These are phyloP conservation scores for Cyberlindnera mississippiensis DNA, from an alignment of 805 yeast genomes.

Conservation along the genomic window DNA sequence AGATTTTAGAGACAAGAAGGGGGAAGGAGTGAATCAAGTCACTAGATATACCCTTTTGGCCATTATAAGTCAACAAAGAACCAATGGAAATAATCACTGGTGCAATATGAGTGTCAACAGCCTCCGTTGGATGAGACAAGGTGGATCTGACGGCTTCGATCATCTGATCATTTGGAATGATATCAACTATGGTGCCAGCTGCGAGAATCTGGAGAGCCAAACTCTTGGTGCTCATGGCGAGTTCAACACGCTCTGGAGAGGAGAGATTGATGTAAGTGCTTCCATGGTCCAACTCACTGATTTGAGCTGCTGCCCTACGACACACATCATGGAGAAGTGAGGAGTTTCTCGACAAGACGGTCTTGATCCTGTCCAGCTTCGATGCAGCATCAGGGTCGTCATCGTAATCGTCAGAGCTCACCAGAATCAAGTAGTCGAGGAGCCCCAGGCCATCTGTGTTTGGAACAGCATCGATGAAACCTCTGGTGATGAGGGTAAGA, in stretches of 20 bases:
- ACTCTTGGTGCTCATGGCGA: slow-evolving; percentile 53
- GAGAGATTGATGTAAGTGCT: slow-evolving; percentile 52
- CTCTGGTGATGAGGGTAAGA: slow-evolving; percentile 5
- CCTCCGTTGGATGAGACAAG: slow-evolving; percentile 48
- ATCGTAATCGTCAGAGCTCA: slow-evolving; percentile 21
- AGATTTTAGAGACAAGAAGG: slow-evolving; percentile 38
- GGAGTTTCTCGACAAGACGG: slow-evolving; percentile 16
- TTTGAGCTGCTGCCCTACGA: slow-evolving; percentile 21
- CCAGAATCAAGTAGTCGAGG: slow-evolving; percentile 9
- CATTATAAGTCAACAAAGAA: slow-evolving; percentile 43
- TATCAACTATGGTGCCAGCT: slow-evolving; percentile 47
- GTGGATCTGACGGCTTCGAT: slow-evolving; percentile 45
- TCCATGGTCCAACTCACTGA: slow-evolving; percentile 47
- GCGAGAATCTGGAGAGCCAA: slow-evolving; percentile 57
- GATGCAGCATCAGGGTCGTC: slow-evolving; percentile 24
- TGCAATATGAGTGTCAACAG: slow-evolving; percentile 50
- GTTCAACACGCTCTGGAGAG: slow-evolving; percentile 41
- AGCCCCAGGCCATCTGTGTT: neutral
- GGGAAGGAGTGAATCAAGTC: slow-evolving; percentile 42
- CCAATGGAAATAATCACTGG: slow-evolving; percentile 52
- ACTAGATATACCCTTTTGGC: slow-evolving; percentile 30
- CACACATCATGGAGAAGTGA: slow-evolving; percentile 16
- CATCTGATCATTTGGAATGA: slow-evolving; percentile 41
- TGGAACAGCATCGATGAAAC: neutral
- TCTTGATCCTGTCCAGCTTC: slow-evolving; percentile 17